Evolutionary conservation across 345 rosid genomes (phyloP), one percentile per base, ranked within the genome.

Genomic region (Microthlaspi erraticum): DNA sequence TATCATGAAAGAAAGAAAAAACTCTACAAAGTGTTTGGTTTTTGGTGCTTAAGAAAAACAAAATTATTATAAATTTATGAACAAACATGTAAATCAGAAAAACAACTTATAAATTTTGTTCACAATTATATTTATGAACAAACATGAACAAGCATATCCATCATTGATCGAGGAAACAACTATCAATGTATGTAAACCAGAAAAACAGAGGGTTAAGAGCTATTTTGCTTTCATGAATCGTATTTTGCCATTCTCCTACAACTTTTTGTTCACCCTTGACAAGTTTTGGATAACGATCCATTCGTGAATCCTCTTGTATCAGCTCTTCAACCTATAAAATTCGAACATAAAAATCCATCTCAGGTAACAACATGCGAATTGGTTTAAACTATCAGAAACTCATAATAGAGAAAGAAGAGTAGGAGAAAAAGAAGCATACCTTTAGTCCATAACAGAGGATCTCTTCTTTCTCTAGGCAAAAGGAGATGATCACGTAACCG

Each of bases 191-290:
- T 61, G 66, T 59, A 70, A 3, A 5, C 20, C 23, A 38, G 16
- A 16, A 3, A 10, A 51, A 43, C 61, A 53, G 63, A 12, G 26
- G 31, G 19, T 32, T 18, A 54, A 74, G 16, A 58, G 62, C 7
- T 23, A 38, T 45, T 57, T 6, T 8, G 31, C 19, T 13, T 8
- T 58, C 70, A 39, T 80, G 26, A 23, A 23, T 1, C n/a, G n/a
- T 4, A 23, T 23, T 20, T 86, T 93, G 97, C 98, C 97, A 91
- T 77, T 93, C 97, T 96, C 96, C 91, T 51, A 91, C 97, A 52
- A 87, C 97, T 73, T 83, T 93, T 43, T 92, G 84, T 80, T 93
- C 96, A 63, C 97, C 97, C 79, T 85, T 93, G 60, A 93, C 80
- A 26, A 93, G 55, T 80, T 87, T 88, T 7, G 91, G 94, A 66